phyloP scores from a whole-genome alignment of 257 asterid genomes.

The Salvia rosmarinus region DNA sequence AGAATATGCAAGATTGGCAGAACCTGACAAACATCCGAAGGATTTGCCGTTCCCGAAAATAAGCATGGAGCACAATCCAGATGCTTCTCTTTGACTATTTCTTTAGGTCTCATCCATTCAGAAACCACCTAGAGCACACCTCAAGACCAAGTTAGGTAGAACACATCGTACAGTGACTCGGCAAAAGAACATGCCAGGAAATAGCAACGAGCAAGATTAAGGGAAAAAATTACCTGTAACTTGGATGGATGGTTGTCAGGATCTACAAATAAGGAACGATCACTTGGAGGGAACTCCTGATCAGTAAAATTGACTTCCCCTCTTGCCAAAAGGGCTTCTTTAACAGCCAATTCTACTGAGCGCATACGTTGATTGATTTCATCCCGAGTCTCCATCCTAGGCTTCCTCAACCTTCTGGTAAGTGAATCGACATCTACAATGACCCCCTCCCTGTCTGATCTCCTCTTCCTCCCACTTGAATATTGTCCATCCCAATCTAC shows the following conservation, averaged over 20 bases:
- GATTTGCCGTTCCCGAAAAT: slow-evolving; percentile 83
- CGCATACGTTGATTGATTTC: slow-evolving; percentile 96
- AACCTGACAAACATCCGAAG: slow-evolving; percentile 99
- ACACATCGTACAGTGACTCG: not conserved
- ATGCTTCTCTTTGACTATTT: slow-evolving; percentile 77
- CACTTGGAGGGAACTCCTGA: slow-evolving; percentile 96
- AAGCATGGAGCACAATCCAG: slow-evolving; percentile 76
- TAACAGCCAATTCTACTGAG: slow-evolving; percentile 94
- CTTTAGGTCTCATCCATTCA: slow-evolving; percentile 92
- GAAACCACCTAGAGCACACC: slow-evolving; percentile 69
- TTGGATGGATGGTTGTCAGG: slow-evolving; percentile 84
- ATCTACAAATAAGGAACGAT: slow-evolving; percentile 90
- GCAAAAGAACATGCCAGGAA: slow-evolving; percentile 24
- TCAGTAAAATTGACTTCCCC: slow-evolving; percentile 93
- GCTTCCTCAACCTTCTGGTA: slow-evolving; percentile 87
- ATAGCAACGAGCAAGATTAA: not conserved
- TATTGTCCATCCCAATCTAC: slow-evolving; percentile 99
- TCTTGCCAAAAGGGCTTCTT: slow-evolving; percentile 92
- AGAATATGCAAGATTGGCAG: slow-evolving; percentile 28
- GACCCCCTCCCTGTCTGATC: slow-evolving; percentile 84
- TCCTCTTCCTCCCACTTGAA: slow-evolving; percentile 96
- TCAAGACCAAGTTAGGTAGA: slow-evolving; percentile 27
- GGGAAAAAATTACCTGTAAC: slow-evolving; percentile 64
- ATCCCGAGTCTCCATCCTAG: slow-evolving; percentile 85
- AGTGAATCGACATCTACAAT: slow-evolving; percentile 87